phyloP scores from a whole-genome alignment of 2,329 filamentous ascomycete species.

The Phyllosticta paracitricarpa region DNA sequence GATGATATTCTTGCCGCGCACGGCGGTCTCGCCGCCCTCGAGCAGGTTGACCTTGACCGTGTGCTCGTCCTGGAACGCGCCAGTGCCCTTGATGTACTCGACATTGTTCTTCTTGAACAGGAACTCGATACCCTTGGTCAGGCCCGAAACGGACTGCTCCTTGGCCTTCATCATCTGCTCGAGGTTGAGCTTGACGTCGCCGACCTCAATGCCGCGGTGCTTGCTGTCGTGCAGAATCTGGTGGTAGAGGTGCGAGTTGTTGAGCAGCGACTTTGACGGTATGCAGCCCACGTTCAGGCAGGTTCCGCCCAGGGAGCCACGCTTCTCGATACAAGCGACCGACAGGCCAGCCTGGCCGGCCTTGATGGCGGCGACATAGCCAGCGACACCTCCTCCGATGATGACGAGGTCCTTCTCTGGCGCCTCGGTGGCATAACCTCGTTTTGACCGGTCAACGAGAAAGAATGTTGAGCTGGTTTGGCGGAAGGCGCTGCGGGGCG shows the following conservation, averaged over 20 bases:
- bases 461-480: conserved; percentile 29
- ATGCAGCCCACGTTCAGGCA: conserved; percentile 99
- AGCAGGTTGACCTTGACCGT: conserved; percentile 83
- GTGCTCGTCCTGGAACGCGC: conserved; percentile 77
- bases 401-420: conserved; percentile 93
- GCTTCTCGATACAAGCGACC: conserved; percentile 97
- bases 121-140: conserved; percentile 97
- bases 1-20: conserved; percentile 92
- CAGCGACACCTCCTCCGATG: conserved; percentile 94
- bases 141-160: conserved; percentile 73
- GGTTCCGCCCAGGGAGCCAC: conserved; percentile 86
- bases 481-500: conserved; percentile 28
- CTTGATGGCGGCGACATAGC: conserved; percentile 98
- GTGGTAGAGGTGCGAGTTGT: conserved; percentile 98
- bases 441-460: conserved; percentile 43
- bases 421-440: conserved; percentile 47
- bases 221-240: conserved; percentile 95
- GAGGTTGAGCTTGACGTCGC: conserved; percentile 94
- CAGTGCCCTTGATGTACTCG: conserved; percentile 92
- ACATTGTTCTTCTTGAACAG: conserved; percentile 99
- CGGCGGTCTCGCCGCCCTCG: conserved; percentile 80
- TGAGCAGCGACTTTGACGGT: conserved; percentile 97
- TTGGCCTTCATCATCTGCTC: conserved; percentile 97
- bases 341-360: conserved; percentile 95
- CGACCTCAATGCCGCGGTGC: conserved; percentile 92